These are phyloP conservation scores for Solanum medicagineum DNA, from an alignment of 257 asterid genomes.

Conservation along the genomic window DNA sequence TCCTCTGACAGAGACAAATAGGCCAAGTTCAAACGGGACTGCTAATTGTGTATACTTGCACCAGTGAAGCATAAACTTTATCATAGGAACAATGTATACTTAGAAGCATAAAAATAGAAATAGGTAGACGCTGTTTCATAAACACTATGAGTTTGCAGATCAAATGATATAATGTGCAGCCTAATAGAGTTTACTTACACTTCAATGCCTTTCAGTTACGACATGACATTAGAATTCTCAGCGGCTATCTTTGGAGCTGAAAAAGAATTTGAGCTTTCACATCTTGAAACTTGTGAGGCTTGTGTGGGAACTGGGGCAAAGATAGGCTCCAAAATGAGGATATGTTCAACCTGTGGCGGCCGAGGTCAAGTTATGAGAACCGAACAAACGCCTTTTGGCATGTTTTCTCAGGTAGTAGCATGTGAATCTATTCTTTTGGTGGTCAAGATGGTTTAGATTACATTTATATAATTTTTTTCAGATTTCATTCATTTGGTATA, in stretches of 20 bases:
- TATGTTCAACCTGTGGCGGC: constrained; percentile 97
- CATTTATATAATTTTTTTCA: background rate
- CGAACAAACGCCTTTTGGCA: constrained; percentile 98
- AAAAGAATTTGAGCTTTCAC: constrained; percentile 85
- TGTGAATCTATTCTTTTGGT: background rate
- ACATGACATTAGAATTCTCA: constrained; percentile 68
- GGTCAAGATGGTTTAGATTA: background rate
- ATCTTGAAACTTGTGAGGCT: constrained; percentile 84
- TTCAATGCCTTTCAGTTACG: constrained; percentile 54
- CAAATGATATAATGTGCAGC: background rate
- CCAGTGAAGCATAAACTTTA: background rate
- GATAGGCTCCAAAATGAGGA: constrained; percentile 86
- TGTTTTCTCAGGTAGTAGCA: constrained; percentile 80
- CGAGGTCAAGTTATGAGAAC: constrained; percentile 99
- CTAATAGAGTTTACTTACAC: background rate
- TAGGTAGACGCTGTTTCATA: background rate
- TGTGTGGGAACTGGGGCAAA: constrained; percentile 97
- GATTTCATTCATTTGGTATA: background rate
- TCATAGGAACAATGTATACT: background rate
- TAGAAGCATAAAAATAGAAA: background rate
- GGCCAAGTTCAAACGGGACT: background rate
- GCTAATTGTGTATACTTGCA: background rate
- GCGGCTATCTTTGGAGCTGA: constrained; percentile 93
- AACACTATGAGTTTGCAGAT: background rate
- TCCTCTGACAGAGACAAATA: background rate